Evolutionary conservation across 129 eudicot genomes (phyloP).

Genomic region (Flaveria sonorensis): DNA sequence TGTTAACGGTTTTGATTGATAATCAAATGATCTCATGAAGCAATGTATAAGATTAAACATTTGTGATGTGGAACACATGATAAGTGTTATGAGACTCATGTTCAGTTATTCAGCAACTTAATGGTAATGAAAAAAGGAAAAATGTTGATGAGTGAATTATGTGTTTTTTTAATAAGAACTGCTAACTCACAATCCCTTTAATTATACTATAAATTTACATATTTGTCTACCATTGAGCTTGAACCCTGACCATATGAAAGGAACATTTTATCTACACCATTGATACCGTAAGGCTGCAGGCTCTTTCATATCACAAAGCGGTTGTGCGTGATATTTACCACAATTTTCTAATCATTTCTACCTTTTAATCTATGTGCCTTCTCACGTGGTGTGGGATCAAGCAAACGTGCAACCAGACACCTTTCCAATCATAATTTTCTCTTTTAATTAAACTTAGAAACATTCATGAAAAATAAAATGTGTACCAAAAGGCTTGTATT

Average conservation of each 20-base stretch:
- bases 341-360: background rate
- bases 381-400: constrained; percentile 28
- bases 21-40: too few relatives aligned
- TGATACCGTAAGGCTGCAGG: too few relatives aligned
- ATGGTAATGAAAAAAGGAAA: constrained; percentile 10
- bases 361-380: background rate
- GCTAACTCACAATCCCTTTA: too few relatives aligned
- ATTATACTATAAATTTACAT: too few relatives aligned
- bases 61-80: background rate
- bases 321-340: background rate
- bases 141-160: background rate
- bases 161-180: too few relatives aligned
- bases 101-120: constrained; percentile 3
- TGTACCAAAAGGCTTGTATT: too few relatives aligned
- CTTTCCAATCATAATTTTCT: constrained; percentile 21
- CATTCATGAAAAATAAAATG: background rate
- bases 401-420: constrained; percentile 28
- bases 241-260: too few relatives aligned
- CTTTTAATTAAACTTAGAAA: background rate
- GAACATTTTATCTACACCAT: too few relatives aligned
- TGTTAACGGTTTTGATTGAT: too few relatives aligned
- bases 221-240: too few relatives aligned
- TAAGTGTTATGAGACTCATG: background rate
- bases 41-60: background rate
- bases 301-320: background rate